Base-by-base conservation (phyloP, 1,284 basidiomycete genomes). In the Rugiboletus extremiorientalis region DNA sequence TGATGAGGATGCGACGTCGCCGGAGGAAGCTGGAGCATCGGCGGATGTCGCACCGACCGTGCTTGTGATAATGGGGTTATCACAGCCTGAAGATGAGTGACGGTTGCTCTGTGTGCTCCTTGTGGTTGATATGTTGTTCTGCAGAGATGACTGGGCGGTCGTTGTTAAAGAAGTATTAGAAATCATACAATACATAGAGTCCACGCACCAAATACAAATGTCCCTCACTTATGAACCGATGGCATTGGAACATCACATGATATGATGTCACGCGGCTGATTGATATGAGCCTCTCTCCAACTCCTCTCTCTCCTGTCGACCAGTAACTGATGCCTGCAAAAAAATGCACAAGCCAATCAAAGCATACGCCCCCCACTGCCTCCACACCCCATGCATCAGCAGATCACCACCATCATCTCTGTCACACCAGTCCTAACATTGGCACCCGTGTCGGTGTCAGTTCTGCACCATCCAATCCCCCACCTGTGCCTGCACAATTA, bases 11-110 rank as follows among this genome's bases (percentile, higher is more conserved):
- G 78, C 80, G 59, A 72, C 72, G 22, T 80, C 81, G n/a, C 79
- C 86, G 40, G 82, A 87, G 52, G 79, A 81, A 52, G 79, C 79
- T 57, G 91, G 91, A 30, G 89, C 92, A 31, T 74, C 95, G 59
- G 90, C 89, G 61, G 93, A 95, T 74, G 92, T 96, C 59, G 92
- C 92, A 7, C 93, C 92, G 34, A 95, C 94, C 7, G 77, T 94
- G 43, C 77, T 95, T 61, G 89, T 84, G 60, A 73, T 95, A 46
- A 76, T 95, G 82, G 86, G 85, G 30, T 65, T 88, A 42, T 70
- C 78, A 7, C 74, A 86, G 61, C 86, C 86, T 14, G 77, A 85
- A 65, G 84, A 85, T 84, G 60, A 56, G 79, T 43, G 8, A 1
- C 16, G 15, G 12, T 3, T 9, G n/a, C 44, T 3, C 5, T 31